A percentile compares a stretch with the other conserved stretches of the same genome.
Evolutionary conservation across 1,284 basidiomycete genomes (phyloP).

Genomic region (Ganoderma resinaceum): DNA sequence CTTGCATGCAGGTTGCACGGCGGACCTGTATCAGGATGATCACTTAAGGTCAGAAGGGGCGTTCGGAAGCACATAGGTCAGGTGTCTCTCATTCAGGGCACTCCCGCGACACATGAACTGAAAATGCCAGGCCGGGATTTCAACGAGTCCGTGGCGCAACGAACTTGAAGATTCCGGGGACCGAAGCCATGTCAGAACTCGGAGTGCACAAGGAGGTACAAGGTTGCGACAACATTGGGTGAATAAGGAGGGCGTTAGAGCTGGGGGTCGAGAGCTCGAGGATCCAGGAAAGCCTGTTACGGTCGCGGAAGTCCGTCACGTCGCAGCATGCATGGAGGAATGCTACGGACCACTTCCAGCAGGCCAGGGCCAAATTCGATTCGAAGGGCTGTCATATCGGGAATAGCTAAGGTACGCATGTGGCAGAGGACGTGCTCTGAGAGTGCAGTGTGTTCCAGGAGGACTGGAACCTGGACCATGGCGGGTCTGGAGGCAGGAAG

Average conservation of each 20-base stretch:
- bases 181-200: background rate
- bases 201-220: background rate
- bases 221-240: no score
- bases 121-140: background rate
- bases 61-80: background rate
- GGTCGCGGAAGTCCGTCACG: background rate
- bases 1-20: background rate
- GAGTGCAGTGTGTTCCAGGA: background rate
- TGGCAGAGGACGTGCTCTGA: background rate
- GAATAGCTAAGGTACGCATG: constrained; percentile 5
- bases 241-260: background rate
- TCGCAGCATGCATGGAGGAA: background rate
- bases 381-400: background rate
- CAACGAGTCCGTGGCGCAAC: background rate
- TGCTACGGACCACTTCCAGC: background rate
- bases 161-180: background rate
- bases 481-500: background rate
- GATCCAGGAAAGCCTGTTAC: background rate
- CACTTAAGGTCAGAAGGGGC: background rate
- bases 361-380: background rate
- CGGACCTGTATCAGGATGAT: background rate
- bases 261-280: background rate
- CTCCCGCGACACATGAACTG: background rate
- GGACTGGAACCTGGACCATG: background rate
- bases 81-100: background rate